Base-by-base conservation (phyloP, 2,329 filamentous ascomycete genomes). In the Fusarium tanahbumbuense region DNA sequence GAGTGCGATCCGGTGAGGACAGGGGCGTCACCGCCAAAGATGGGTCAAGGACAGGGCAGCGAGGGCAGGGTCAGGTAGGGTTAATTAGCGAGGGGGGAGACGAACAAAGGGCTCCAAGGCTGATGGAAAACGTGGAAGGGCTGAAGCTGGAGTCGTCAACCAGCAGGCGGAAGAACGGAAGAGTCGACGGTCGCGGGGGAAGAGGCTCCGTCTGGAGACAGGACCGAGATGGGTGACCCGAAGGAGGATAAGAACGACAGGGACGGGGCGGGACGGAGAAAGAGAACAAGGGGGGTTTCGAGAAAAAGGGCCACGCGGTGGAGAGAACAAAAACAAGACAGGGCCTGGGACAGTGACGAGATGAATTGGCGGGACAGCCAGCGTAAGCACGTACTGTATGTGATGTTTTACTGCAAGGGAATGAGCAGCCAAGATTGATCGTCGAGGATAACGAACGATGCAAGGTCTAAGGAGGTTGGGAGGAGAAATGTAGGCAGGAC, bases 191-290 rank as follows among this genome's bases (percentile, higher is more conserved):
- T 65, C 70, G 72, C 73, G 68, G 72, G 71, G 69, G 66, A 61
- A 69, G 73, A 75, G 72, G 72, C 73, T 75, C 73, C 64, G 73
- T 67, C 73, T 75, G 71, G 73, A 75, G 72, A 71, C 71, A 71
- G 52, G 67, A 57, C 73, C 71, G 68, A 75, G 72, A 71, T 75
- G 62, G 49, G 44, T 57, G 55, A 71, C 61, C 71, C 72, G 49
- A 73, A 71, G 53, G 60, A 64, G 63, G 66, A 64, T 59, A 63
- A 71, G 70, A 73, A 66, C 60, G 60, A 63, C 71, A 73, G 71
- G 67, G 71, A 62, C 65, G 57, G 52, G 30, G 61, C 67, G 71
- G 67, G 68, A 70, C 59, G 61, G 71, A 58, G 56, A 42, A 67
- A 20, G 58, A 30, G 34, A 37, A 53, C 42, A 42, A 59, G 66